A percentile compares a stretch with the other conserved stretches of the same genome.
Evolutionary conservation across 2,329 filamentous ascomycete species (phyloP).

Genomic region (Lachnellula arida): DNA sequence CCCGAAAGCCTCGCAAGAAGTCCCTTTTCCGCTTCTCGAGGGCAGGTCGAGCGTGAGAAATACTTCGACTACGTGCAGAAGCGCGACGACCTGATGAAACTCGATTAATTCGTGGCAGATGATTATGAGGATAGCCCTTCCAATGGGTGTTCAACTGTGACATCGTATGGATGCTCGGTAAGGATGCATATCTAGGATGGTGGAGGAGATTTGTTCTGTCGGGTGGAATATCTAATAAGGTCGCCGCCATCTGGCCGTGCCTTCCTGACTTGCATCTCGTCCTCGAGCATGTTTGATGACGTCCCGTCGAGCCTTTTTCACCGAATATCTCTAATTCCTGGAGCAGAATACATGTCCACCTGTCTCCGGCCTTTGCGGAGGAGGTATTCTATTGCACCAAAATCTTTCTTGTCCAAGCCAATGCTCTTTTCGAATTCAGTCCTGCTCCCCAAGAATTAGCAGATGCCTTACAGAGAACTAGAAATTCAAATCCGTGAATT

Average conservation of each 20-base stretch:
- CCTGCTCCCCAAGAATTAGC: slow-evolving; percentile 39
- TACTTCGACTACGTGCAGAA: slow-evolving; percentile 7
- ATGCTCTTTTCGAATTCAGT: slow-evolving; percentile 68
- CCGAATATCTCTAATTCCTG: slow-evolving; percentile 58
- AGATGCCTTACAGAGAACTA: neutral
- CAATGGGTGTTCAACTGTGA: slow-evolving; percentile 25
- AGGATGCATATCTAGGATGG: slow-evolving; percentile 26
- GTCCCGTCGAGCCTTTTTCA: slow-evolving; percentile 10
- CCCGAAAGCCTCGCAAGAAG: slow-evolving; percentile 6
- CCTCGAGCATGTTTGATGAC: neutral
- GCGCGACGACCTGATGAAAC: slow-evolving; percentile 15
- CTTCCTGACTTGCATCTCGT: slow-evolving; percentile 6
- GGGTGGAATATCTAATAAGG: neutral
- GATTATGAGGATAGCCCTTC: slow-evolving; percentile 28
- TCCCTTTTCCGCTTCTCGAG: slow-evolving; percentile 16
- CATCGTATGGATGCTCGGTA: slow-evolving; percentile 23
- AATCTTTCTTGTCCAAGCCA: slow-evolving; percentile 62
- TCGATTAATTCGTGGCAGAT: slow-evolving; percentile 22
- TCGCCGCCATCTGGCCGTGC: slow-evolving; percentile 4
- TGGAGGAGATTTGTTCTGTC: neutral
- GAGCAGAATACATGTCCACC: slow-evolving; percentile 60
- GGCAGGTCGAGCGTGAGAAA: slow-evolving; percentile 11
- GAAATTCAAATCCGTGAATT: neutral
- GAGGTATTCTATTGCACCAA: slow-evolving; percentile 63
- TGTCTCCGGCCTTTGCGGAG: slow-evolving; percentile 62